Conservation (phyloP, 352 stramenopile genomes). For the Phytopythium montanum region DNA sequence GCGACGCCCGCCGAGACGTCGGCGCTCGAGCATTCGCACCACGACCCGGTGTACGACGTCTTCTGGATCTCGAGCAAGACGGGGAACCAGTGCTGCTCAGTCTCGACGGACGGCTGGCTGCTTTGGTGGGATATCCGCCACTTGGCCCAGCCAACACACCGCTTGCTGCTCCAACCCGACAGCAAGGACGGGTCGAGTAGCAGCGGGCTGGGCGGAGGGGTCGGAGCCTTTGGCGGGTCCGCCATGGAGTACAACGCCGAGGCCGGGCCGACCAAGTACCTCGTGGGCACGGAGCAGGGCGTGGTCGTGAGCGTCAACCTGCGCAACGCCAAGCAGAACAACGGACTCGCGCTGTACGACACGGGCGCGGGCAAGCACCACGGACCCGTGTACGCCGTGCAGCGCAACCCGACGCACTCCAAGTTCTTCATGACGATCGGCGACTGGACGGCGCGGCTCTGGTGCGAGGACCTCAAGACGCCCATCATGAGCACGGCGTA, state of each 20-base stretch:
- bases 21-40: slow-evolving; percentile 96
- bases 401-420: slow-evolving; percentile 96
- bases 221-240: slow-evolving; percentile 88
- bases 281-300: slow-evolving; percentile 97
- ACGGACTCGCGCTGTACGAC: slow-evolving; percentile 96
- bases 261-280: slow-evolving; percentile 95
- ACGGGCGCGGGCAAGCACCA: slow-evolving; percentile 93
- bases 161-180: slow-evolving; percentile 51
- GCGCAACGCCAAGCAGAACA: slow-evolving; percentile 96
- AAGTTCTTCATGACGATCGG: slow-evolving; percentile 98
- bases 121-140: slow-evolving; percentile 90
- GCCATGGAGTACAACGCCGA: slow-evolving; percentile 97
- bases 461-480: slow-evolving; percentile 96
- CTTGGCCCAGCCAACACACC: slow-evolving; percentile 80
- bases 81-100: slow-evolving; percentile 94
- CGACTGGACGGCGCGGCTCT: slow-evolving; percentile 96
- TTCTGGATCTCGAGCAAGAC: slow-evolving; percentile 97
- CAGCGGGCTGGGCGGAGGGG: not conserved
- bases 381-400: slow-evolving; percentile 94
- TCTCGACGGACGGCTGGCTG: slow-evolving; percentile 95
- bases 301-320: slow-evolving; percentile 94
- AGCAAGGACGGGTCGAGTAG: slow-evolving; percentile 52
- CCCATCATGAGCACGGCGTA: slow-evolving; percentile 98
- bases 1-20: slow-evolving; percentile 88
- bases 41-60: slow-evolving; percentile 96